Percentiles rank a stretch among this genome's conserved stretches.
phyloP scores from a whole-genome alignment of 495 filamentous ascomycete genomes.

The Clavariopsis aquatica region DNA sequence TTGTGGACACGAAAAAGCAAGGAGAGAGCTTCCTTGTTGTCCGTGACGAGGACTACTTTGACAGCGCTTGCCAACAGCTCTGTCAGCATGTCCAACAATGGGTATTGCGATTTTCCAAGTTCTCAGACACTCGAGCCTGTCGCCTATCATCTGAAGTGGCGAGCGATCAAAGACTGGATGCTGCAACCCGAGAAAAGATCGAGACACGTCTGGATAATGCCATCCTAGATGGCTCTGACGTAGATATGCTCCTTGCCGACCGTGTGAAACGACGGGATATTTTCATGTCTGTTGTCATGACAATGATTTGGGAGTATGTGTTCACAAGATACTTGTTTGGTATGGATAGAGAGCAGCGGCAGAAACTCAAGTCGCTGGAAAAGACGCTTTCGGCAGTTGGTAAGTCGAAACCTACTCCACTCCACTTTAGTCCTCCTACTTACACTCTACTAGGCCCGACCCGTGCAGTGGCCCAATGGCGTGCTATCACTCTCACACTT shows the following conservation, averaged over 20 bases:
- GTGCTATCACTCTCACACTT: constrained; percentile 87
- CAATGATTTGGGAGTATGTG: constrained; percentile 96
- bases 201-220: constrained; percentile 91
- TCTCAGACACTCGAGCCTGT: constrained; percentile 85
- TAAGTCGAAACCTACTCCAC: constrained; percentile 22
- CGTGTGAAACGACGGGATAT: constrained; percentile 84
- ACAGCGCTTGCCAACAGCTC: constrained; percentile 87
- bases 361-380: constrained; percentile 92
- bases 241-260: constrained; percentile 80
- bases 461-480: constrained; percentile 89
- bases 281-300: constrained; percentile 97
- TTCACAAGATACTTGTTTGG: constrained; percentile 98
- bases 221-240: constrained; percentile 88
- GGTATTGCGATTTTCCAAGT: constrained; percentile 94
- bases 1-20: constrained; percentile 63
- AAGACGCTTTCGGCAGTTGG: constrained; percentile 87
- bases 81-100: constrained; percentile 94
- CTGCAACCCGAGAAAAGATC: constrained; percentile 70
- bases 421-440: constrained; percentile 4
- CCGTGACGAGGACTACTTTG: constrained; percentile 91
- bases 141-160: constrained; percentile 75
- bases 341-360: constrained; percentile 94
- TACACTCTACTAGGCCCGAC: constrained; percentile 49
- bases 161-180: constrained; percentile 26
- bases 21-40: constrained; percentile 69